Evolutionary conservation across 2,329 filamentous ascomycete species (phyloP), one percentile per base, ranked within the genome.

Genomic region (Tolypocladium cylindrosporum): DNA sequence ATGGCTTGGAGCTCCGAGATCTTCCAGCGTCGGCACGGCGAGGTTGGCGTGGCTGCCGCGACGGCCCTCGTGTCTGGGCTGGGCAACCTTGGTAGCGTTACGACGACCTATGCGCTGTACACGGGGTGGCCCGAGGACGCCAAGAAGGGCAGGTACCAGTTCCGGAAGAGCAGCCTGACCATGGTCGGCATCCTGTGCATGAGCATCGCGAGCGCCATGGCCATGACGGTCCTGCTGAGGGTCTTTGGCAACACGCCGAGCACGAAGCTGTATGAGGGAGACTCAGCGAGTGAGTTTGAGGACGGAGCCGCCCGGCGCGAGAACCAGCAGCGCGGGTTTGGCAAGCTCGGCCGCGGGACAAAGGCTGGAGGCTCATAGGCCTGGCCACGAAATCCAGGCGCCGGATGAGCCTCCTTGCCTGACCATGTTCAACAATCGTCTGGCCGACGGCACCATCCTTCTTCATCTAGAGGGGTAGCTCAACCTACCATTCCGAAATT

Each of bases 1-100:
- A 96, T 96, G 91, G 88, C 91, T 41, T 96, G 91, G 91, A 91
- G 89, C 39, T 90, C 86, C 61, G 89, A 96, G 73, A 88, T 96
- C 67, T 96, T 96, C 77, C 91, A 96, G 74, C 82, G 83, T 39
- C 87, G 91, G 14, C 91, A 96, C 68, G 90, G 91, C 53, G 91
- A 96, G 72, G 90, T 96, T 27, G 91, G 91, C 57, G 91, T 96
- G 8, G 91, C 91, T 4, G 88, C 91, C 16, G 91, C 91, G 0
- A 85, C 88, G 1, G 91, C 91, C 3, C 79, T 96, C 13, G 91
- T 96, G 1, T 94, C 90, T 0, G 91, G 91, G 1, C 78, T 95
- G 43, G 91, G 91, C 0, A 96, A 96, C 67, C 77, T 95, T 21
- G 91, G 91, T 37, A 91, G 87, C 66, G 89, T 96, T 59, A 81